Evolutionary conservation across 306 rosid species (phyloP), one percentile per base, ranked within the genome.

Genomic region (Gynostemma pentaphyllum): DNA sequence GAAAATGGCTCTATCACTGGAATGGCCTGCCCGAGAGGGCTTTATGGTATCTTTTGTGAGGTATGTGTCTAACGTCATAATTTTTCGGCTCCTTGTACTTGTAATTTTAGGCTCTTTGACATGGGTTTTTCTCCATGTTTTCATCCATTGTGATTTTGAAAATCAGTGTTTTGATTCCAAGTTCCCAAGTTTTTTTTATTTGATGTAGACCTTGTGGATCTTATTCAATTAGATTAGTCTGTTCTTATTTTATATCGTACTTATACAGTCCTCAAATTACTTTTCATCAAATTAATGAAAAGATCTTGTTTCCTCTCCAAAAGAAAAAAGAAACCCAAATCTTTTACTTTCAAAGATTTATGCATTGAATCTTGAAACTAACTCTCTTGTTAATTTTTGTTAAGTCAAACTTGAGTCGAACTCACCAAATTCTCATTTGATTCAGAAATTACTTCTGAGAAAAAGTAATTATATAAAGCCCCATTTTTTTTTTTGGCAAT

Each of bases 1-100:
- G 79, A 85, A 72, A 87, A 87, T 61, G 97, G 97, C 41, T 81
- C 95, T 26, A 63, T 85, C 66, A 85, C 87, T 66, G 97, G 96
- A 77, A 74, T 52, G 73, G 80, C 84, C 64, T 91, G 97, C 62
- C 97, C 97, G 18, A 72, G 68, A 75, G 97, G 97, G 75, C 90
- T 91, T 21, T 87, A 78, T 69, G 96, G 97, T 45, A 80, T 83
- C 73, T 91, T 85, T 68, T 91, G 97, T 80, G 85, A 85, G 96
- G 97, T 91, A 70, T n/a, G 55, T 68, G 67, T 74, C 71, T 28
- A 27, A 16, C 1, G 39, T 62, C 15, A 7, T 8, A 27, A 14
- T 26, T 41, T 42, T 0, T 56, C 29, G 6, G 23, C 37, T 62
- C 67, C 13, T 39, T 24, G 21, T 40, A 14, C 7, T 12, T 40